A percentile compares a stretch with the other conserved stretches of the same genome.
Evolutionary conservation across 768 basidiomycete genomes (phyloP).

Genomic region (Lactarius psammicola): DNA sequence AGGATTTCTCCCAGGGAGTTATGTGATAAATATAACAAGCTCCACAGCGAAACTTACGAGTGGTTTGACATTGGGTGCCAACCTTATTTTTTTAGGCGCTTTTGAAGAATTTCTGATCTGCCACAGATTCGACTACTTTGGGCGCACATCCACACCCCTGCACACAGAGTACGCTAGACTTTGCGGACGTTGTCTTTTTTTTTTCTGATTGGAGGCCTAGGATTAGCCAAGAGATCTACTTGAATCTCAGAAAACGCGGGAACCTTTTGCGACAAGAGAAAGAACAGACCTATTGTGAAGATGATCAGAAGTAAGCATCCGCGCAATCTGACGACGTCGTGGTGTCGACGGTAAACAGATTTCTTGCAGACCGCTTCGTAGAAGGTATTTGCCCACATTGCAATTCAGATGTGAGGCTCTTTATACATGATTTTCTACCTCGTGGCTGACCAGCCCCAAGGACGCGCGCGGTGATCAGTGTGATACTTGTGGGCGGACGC

Average conservation of each 20-base stretch:
- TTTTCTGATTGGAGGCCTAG: constrained; percentile 40
- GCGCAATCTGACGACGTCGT: constrained; percentile 12
- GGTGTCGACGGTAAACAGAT: constrained; percentile 46
- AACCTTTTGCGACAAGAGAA: constrained; percentile 79
- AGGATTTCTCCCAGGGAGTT: constrained; percentile 73
- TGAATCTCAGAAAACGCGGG: constrained; percentile 74
- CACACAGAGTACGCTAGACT: constrained; percentile 75
- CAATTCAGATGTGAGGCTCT: constrained; percentile 60
- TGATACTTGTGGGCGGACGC: constrained; percentile 87
- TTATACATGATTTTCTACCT: not conserved
- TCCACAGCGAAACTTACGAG: constrained; percentile 91
- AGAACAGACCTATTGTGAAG: constrained; percentile 94
- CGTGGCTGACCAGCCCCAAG: constrained; percentile 38
- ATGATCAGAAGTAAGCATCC: constrained; percentile 68
- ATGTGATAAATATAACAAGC: constrained; percentile 85
- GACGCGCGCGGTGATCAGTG: constrained; percentile 99
- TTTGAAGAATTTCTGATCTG: not conserved
- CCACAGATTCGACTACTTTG: constrained; percentile 89
- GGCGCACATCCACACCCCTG: constrained; percentile 84
- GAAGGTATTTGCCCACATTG: constrained; percentile 98
- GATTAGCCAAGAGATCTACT: constrained; percentile 88
- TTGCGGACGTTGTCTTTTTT: not conserved
- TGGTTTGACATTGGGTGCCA: constrained; percentile 95
- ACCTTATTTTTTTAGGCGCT: not conserved
- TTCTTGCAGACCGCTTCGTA: constrained; percentile 95